phyloP scores from a whole-genome alignment of 257 asterid species.

The Catharanthus roseus region DNA sequence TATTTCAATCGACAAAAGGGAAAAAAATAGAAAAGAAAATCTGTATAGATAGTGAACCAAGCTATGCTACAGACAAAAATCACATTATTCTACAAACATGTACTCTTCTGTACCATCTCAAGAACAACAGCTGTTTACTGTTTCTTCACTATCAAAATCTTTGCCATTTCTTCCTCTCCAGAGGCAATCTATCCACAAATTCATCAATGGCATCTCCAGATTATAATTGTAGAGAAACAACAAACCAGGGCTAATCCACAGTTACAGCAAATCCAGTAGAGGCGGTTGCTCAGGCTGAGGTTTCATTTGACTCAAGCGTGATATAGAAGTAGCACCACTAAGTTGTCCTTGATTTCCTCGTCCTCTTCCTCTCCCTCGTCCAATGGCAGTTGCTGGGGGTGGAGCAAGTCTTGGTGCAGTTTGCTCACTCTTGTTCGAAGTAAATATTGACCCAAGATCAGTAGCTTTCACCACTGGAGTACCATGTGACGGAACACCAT shows the following conservation, averaged over 20 bases:
- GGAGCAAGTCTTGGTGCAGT: constrained; percentile 87
- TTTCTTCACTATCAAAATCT: background rate
- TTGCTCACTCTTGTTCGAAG: constrained; percentile 61
- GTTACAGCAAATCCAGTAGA: constrained; percentile 72
- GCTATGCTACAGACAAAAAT: constrained; percentile 20
- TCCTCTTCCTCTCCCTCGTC: constrained; percentile 88
- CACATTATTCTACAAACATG: constrained; percentile 20
- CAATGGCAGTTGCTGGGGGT: constrained; percentile 75
- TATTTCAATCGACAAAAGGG: background rate
- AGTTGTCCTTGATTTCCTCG: constrained; percentile 67
- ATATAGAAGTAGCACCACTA: constrained; percentile 29
- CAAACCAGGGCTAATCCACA: constrained; percentile 3
- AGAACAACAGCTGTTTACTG: constrained; percentile 1
- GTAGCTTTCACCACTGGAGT: constrained; percentile 41
- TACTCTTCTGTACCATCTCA: background rate
- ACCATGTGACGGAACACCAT: constrained; percentile 29
- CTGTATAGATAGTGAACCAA: constrained; percentile 2
- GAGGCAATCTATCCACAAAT: constrained; percentile 5
- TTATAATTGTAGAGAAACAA: constrained; percentile 5
- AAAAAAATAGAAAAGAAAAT: background rate
- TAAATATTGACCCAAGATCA: constrained; percentile 74
- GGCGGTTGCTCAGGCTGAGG: constrained; percentile 57
- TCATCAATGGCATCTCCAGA: constrained; percentile 24
- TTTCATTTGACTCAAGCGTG: constrained; percentile 34
- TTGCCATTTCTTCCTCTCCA: background rate